A percentile compares a stretch with the other conserved stretches of the same genome.
These are phyloP conservation scores for Hibiscus trionum DNA, from an alignment of 345 rosid genomes.

Conservation along the genomic window DNA sequence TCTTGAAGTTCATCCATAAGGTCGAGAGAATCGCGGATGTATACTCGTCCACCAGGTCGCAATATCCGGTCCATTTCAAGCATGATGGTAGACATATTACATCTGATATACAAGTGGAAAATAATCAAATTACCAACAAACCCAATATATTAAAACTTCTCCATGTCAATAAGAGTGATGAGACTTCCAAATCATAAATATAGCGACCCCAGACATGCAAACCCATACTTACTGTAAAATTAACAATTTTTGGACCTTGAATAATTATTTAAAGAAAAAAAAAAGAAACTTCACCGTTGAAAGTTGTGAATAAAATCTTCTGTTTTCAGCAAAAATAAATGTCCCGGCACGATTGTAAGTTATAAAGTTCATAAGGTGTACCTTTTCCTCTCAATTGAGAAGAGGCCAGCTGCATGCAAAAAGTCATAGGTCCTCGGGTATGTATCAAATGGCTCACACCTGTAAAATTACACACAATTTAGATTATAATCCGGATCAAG, in stretches of 20 bases:
- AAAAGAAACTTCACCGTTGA: too few relatives aligned
- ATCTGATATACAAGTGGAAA: constrained; percentile 35
- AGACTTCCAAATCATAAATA: too few relatives aligned
- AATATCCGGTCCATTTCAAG: constrained; percentile 96
- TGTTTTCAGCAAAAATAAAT: too few relatives aligned
- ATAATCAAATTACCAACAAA: neutral
- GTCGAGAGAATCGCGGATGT: constrained; percentile 66
- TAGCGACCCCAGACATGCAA: too few relatives aligned
- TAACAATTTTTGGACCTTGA: too few relatives aligned
- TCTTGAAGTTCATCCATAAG: constrained; percentile 77
- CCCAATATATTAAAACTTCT: too few relatives aligned
- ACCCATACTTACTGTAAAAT: too few relatives aligned
- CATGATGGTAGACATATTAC: constrained; percentile 83
- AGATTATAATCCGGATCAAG: neutral
- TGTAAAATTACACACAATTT: constrained; percentile 19
- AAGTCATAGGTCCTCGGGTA: constrained; percentile 95
- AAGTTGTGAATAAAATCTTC: too few relatives aligned
- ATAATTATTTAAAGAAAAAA: too few relatives aligned
- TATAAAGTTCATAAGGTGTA: constrained; percentile 14
- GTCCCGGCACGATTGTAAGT: neutral
- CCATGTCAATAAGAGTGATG: neutral
- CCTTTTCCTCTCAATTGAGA: constrained; percentile 87
- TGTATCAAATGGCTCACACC: constrained; percentile 97
- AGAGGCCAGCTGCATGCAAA: constrained; percentile 78
- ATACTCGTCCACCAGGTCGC: constrained; percentile 90